Conservation (phyloP, 139 green algal species). For the Mesostigma viride region DNA sequence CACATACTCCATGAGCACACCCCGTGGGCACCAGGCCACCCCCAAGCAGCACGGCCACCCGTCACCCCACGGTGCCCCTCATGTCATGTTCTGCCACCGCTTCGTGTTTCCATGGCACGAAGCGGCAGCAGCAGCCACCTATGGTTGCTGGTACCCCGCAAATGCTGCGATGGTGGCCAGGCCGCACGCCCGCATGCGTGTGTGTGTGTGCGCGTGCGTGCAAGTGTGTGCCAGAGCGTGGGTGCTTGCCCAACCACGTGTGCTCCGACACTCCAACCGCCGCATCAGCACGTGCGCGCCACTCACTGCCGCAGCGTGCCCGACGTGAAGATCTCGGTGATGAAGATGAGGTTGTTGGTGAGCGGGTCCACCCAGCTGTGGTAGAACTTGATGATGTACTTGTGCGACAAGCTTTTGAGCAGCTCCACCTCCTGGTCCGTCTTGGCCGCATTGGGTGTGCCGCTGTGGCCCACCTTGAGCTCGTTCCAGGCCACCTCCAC, state of each 20-base stretch:
- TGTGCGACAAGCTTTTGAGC: slow-evolving; percentile 92
- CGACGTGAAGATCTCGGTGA: slow-evolving; percentile 97
- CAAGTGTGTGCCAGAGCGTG: too few relatives aligned
- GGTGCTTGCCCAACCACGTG: too few relatives aligned
- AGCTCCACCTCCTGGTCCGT: slow-evolving; percentile 91
- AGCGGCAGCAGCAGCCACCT: too few relatives aligned
- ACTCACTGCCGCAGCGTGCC: slow-evolving; percentile 83
- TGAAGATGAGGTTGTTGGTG: slow-evolving; percentile 88
- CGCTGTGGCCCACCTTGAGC: slow-evolving; percentile 53
- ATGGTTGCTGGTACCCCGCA: too few relatives aligned
- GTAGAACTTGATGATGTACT: slow-evolving; percentile 97
- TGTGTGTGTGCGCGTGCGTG: too few relatives aligned
- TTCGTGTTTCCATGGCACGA: too few relatives aligned
- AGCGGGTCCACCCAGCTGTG: slow-evolving; percentile 87
- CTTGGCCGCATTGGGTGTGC: too few relatives aligned
- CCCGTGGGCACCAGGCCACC: neutral
- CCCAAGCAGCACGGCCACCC: slow-evolving; percentile 3
- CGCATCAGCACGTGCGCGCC: too few relatives aligned
- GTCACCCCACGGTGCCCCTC: slow-evolving; percentile 83
- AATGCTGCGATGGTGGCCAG: too few relatives aligned
- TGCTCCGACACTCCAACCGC: too few relatives aligned
- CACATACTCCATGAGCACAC: neutral
- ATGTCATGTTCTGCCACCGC: too few relatives aligned
- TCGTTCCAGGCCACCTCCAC: slow-evolving; percentile 98
- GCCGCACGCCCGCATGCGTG: too few relatives aligned